Conservation (phyloP, 1,284 basidiomycete genomes). For the Fomitopsis betulina region DNA sequence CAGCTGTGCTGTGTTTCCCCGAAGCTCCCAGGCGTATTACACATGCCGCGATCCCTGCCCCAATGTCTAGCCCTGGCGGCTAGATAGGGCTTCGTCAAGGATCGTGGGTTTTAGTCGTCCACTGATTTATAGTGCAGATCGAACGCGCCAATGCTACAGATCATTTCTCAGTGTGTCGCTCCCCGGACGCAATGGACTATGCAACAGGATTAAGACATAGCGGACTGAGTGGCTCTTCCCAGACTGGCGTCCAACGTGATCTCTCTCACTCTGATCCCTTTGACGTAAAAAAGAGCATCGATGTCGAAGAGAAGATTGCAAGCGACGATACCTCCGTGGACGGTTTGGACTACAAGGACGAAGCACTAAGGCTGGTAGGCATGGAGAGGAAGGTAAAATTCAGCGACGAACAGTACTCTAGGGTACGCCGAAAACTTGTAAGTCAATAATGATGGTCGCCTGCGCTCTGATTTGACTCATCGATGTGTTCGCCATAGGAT, state of each 20-base stretch:
- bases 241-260: background rate
- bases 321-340: conserved; percentile 15
- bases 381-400: conserved; percentile 44
- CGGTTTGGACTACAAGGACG: conserved; percentile 42
- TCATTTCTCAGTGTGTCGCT: background rate
- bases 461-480: background rate
- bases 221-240: background rate
- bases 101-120: background rate
- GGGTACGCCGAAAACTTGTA: conserved; percentile 54
- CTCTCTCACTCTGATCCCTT: background rate
- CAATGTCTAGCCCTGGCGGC: background rate
- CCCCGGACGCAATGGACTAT: background rate
- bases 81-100: background rate
- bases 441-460: conserved; percentile 6
- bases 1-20: background rate
- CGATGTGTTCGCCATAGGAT: conserved; percentile 41
- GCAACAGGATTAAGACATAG: background rate
- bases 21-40: background rate
- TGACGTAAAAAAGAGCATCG: conserved; percentile 5
- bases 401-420: conserved; percentile 54
- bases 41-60: background rate
- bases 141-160: background rate
- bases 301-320: conserved; percentile 1
- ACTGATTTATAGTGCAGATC: background rate
- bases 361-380: conserved; percentile 54